Conservation (phyloP, 2,329 filamentous ascomycete genomes). For the Paecilomyces formosus region DNA sequence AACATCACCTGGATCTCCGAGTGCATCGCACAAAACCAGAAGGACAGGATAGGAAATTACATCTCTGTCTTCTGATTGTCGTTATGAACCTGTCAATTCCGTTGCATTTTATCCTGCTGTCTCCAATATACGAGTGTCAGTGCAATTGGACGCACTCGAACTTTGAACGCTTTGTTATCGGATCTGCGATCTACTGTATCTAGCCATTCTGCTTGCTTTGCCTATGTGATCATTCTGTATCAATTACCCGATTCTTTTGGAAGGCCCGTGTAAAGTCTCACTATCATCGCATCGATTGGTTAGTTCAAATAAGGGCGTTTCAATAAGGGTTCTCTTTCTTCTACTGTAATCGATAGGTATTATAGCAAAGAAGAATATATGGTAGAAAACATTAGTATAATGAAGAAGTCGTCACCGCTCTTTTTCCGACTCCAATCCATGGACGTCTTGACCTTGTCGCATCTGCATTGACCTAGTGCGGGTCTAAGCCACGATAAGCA, state of each 20-base stretch:
- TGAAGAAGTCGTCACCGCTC: not conserved
- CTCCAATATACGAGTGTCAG: not conserved
- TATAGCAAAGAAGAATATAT: not conserved
- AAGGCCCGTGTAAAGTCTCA: slow-evolving; percentile 23
- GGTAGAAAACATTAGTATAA: not conserved
- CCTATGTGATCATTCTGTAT: slow-evolving; percentile 11
- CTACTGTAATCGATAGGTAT: not conserved
- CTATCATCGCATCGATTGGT: slow-evolving; percentile 9
- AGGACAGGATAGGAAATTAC: slow-evolving; percentile 97
- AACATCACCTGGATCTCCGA: slow-evolving; percentile 99
- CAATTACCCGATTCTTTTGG: slow-evolving; percentile 25
- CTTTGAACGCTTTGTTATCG: not conserved
- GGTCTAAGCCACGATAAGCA: not conserved
- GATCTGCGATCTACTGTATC: slow-evolving; percentile 2
- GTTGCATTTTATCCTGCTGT: slow-evolving; percentile 1
- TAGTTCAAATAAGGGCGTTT: slow-evolving; percentile 6
- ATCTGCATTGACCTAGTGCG: not conserved
- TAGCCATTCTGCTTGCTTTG: slow-evolving; percentile 1
- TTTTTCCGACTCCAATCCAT: not conserved
- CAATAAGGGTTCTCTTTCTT: not conserved
- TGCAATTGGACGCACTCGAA: not conserved
- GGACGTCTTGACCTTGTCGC: not conserved
- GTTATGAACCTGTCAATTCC: slow-evolving; percentile 7
- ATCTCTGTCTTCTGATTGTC: slow-evolving; percentile 81
- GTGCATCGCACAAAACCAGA: slow-evolving; percentile 99